Evolutionary conservation across 129 eudicot genomes (phyloP).

Genomic region (Oenanthe sinensis): DNA sequence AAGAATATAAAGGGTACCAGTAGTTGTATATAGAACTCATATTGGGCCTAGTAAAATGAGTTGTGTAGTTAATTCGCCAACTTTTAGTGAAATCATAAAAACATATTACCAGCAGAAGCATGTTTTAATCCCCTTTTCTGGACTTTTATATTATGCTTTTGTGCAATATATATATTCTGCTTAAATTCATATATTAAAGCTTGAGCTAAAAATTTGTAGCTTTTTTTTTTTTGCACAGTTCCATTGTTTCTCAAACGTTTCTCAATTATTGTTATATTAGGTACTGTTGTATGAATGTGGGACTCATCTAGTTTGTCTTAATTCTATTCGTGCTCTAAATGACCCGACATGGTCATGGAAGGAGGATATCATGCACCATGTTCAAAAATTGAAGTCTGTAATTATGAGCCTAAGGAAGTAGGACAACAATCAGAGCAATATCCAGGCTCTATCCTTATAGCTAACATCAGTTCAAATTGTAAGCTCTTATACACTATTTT

Average conservation of each 20-base stretch:
- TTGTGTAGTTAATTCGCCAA: not conserved
- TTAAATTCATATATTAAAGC: not conserved
- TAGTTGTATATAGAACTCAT: no score
- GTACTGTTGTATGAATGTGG: slow-evolving; percentile 97
- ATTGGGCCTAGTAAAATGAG: not conserved
- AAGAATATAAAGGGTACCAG: no score
- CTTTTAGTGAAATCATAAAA: not conserved
- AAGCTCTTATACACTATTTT: not conserved
- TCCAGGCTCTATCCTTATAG: slow-evolving; percentile 53
- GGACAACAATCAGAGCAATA: slow-evolving; percentile 18
- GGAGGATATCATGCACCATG: slow-evolving; percentile 38
- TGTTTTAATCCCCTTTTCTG: not conserved
- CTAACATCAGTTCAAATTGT: slow-evolving; percentile 16
- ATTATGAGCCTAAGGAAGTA: slow-evolving; percentile 24
- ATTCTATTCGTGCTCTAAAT: slow-evolving; percentile 81
- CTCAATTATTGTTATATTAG: slow-evolving; percentile 24
- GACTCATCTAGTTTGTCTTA: slow-evolving; percentile 85
- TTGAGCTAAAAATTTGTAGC: not conserved
- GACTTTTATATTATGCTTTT: not conserved
- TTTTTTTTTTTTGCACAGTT: not conserved
- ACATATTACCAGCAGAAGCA: not conserved
- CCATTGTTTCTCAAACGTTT: not conserved
- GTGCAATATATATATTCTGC: not conserved
- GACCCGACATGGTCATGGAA: slow-evolving; percentile 88
- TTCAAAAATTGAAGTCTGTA: slow-evolving; percentile 29